Base-by-base conservation (phyloP, 1,284 basidiomycete species). In the Naganishia albida region DNA sequence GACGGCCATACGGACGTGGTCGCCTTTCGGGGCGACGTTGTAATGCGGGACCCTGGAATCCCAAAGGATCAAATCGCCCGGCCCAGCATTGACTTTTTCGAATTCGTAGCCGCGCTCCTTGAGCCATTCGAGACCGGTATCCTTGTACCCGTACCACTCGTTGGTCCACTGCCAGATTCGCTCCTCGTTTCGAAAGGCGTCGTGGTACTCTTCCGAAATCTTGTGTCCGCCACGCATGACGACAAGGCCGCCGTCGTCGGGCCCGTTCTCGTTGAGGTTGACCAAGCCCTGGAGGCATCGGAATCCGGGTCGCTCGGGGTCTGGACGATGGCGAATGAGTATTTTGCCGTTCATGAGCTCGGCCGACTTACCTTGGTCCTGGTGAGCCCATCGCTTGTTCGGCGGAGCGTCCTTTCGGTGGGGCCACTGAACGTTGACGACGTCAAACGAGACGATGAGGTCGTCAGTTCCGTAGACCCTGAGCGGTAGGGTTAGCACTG, bases 61-160 rank as follows among this genome's bases (percentile, higher is more conserved):
- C 60, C 60, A 75, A 38, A 75, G 69, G 49, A 75, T 73, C 23
- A 74, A 46, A 46, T 72, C 70, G 26, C 74, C 75, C 1, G 72
- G 72, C 0, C 53, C 67, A 7, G 73, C 72, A 55, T 67, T 62
- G 59, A 76, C 70, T 66, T 74, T 74, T 18, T 42, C 40, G 70
- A 72, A 74, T 67, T 68, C 65, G 67, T 74, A 76, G 2, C 75
- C 75, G 52, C 71, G 67, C 63, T 72, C 73, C 49, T 72, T 70
- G 68, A 75, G 71, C 73, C 73, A 74, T 56, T 70, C 55, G 28
- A 72, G 60, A 15, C 68, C 55, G 16, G 70, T 65, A 26, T 72
- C 72, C 18, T 69, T 69, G 70, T 73, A 77, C 26, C 57, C 55
- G 69, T 76, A 78, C 63, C 70, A 74, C 66, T 79, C 75, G 26